Base-by-base conservation (phyloP, 805 yeast genomes). In the Wickerhamomyces chambardii region DNA sequence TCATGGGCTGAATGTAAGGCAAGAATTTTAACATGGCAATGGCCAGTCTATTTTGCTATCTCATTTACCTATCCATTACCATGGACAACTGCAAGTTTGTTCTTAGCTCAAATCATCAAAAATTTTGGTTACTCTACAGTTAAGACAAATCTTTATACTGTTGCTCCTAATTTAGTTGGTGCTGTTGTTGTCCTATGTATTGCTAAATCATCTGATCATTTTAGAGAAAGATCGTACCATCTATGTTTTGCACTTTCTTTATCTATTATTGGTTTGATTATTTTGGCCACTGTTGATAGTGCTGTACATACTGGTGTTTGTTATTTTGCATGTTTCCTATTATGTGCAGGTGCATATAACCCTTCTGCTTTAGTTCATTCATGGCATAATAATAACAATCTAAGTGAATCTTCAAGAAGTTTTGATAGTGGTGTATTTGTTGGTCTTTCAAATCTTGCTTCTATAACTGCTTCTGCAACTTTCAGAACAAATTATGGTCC, bases 401-500 rank as follows among this genome's bases (percentile, higher is more conserved):
- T 43, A 15, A 34, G 32, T 30, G 46, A 43, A 32, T 36, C 41
- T 24, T 33, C 38, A 9, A 31, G 40, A 31, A 42, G 42, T 9
- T 43, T 43, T 25, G 42, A 43, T 33, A 38, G 39, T 12, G 46
- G 46, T 25, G 37, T 43, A n/a, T 43, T 36, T 33, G 53, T 58
- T 16, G 61, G 61, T 6, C 38, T 58, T 16, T 57, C 59, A 14
- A 58, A 58, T 39, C 54, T 59, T 16, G 56, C 61, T 12, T 58
- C 61, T 1, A 44, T 56, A 24, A 56, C 54, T 16, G 56, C 57
- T 15, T 53, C 59, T 24, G 58, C 55, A 24, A 58, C 58, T 11
- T 58, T 58, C 43, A 40, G 53, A 33, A 51, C 61, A 2, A 34
- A 51, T 35, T 59, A 55, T 41, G 59, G 59, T 17, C 63, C 63